Evolutionary conservation across 805 yeast genomes (phyloP), one percentile per base, ranked within the genome.

Genomic region (Candida germanica): DNA sequence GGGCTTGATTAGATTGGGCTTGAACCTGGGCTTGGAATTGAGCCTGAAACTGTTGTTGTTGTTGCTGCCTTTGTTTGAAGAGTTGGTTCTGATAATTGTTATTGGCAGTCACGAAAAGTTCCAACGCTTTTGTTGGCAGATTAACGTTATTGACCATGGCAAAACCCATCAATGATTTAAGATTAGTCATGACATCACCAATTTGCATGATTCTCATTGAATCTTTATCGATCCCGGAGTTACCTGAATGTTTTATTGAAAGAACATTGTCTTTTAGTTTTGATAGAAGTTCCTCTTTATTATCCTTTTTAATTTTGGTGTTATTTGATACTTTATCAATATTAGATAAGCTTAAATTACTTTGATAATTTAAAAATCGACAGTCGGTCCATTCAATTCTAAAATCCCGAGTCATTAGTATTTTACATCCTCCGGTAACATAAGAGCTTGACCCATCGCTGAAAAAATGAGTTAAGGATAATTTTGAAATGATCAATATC

Each of bases 331-430:
- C 6, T 34, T 27, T 44, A 3, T 35, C 34, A 2, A 44, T 12
- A 11, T 35, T 41, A 23, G 15, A 12, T 13, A 26, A 6, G 34
- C 34, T 27, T 38, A 65, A 35, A 2, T 60, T 43, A 9, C 57
- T 52, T 27, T 56, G 58, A 42, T 59, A 62, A 26, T 48, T 48
- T 26, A 44, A 23, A 22, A 57, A 50, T 17, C 72, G 73, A 43
- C 82, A 62, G 49, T 85, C 94, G 28, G 83, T 54, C 77, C 84
- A 83, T 46, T 86, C 94, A 19, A 87, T 73, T 44, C 75, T 72
- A 42, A 85, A 62, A 35, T 71, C 73, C 21, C 80, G 65, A 50
- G 77, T 80, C 60, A 87, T 73, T 5, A 77, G 64, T 7, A 84
- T 75, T 43, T 78, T 77, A 27, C 80, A 58, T 13, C 75, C 75